Base-by-base conservation (phyloP, 2,329 filamentous ascomycete species). In the Paecilomyces sp. region DNA sequence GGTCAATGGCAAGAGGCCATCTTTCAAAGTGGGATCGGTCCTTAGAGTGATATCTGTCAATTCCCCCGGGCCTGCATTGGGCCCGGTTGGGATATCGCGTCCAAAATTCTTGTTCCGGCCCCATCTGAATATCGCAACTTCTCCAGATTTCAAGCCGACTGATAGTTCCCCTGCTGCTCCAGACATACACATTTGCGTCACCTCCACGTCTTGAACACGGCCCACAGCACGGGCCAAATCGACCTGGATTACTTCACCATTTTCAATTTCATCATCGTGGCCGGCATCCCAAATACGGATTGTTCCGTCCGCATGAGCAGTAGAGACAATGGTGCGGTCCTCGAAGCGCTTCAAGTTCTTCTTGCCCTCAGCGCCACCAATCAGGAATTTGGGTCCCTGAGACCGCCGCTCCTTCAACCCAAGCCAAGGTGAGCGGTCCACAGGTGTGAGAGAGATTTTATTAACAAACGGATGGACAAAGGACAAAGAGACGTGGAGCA, bases 211-310 rank as follows among this genome's bases (percentile, higher is more conserved):
- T 3, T 91, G 85, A 61, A 84, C 88, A n/a, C 91, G 85, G 57
- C 88, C 89, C 3, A 97, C 80, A 1, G 93, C 90, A 63, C 91
- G 84, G 6, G 90, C 88, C 41, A 97, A 80, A 68, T 99, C 93
- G 5, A 96, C 86, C 75, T 99, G 93, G 25, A 97, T 78, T 57
- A 91, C 82, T 3, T 81, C 80, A 12, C 85, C 82, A 68, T 97
- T 97, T 74, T 99, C 94, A 56, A 99, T 89, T 68, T 97, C 91
- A 70, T 99, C 94, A 13, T 86, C 90, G 68, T 96, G 90, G 0
- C 94, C 94, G 22, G 88, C 85, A 74, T 99, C 94, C 92, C 92
- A 99, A 6, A 97, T 80, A 33, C 92, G 83, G n/a, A 99, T 81
- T 0, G 90, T 95, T 57, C 92, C 91, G 74, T 99, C 94, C 2